A percentile compares a stretch with the other conserved stretches of the same genome.
Evolutionary conservation across 1,284 basidiomycete genomes (phyloP).

Genomic region (Ganoderma leucocontextum): DNA sequence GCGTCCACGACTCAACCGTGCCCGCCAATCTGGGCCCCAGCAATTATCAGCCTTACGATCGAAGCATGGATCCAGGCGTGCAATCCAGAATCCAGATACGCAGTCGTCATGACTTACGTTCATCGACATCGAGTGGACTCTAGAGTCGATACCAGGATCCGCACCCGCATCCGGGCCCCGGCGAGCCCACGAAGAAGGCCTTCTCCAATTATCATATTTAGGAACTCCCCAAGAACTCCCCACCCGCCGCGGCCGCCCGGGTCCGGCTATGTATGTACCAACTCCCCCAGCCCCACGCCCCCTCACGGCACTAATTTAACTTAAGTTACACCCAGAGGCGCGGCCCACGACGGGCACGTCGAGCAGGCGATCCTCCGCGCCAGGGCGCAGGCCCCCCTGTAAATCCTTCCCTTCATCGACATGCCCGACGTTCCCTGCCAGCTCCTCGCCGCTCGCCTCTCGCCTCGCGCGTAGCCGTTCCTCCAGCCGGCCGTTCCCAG

Average conservation of each 20-base stretch:
- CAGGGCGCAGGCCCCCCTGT: not conserved
- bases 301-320: no score
- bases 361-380: not conserved
- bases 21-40: not conserved
- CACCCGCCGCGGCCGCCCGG: not conserved
- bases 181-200: no score
- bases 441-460: not conserved
- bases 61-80: not conserved
- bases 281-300: not conserved
- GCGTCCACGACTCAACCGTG: not conserved
- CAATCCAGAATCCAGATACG: not conserved
- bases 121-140: not conserved
- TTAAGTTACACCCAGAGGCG: not conserved
- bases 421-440: slow-evolving; percentile 1
- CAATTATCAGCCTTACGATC: not conserved
- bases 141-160: not conserved
- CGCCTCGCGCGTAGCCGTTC: not conserved
- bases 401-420: slow-evolving; percentile 12
- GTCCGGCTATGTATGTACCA: not conserved
- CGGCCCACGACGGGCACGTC: not conserved
- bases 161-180: not conserved
- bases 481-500: not conserved
- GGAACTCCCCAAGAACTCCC: not conserved
- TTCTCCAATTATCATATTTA: not conserved
- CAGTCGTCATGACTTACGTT: not conserved